Conservation (phyloP, 768 basidiomycete species). For the Mrakia frigida region DNA sequence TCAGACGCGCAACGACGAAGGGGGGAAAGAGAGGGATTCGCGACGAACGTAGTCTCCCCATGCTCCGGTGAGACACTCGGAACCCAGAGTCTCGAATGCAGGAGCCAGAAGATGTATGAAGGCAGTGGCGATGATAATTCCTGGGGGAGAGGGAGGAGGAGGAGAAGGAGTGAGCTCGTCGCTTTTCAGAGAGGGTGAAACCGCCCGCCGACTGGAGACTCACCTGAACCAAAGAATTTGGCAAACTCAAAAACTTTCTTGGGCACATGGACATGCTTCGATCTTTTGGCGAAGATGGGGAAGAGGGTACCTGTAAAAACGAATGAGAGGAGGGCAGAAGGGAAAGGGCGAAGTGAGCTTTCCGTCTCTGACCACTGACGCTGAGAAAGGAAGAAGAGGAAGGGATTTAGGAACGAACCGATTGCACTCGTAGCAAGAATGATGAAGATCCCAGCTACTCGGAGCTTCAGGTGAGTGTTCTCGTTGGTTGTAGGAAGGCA, state of each 20-base stretch:
- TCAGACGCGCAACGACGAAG: conserved; percentile 19
- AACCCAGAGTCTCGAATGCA: conserved; percentile 64
- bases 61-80: conserved; percentile 60
- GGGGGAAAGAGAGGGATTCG: not conserved
- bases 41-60: conserved; percentile 68
- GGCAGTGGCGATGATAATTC: conserved; percentile 23
- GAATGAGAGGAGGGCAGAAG: not conserved
- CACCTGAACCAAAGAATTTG: conserved; percentile 11
- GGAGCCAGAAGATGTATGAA: conserved; percentile 74
- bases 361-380: not conserved
- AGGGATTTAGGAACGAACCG: not conserved
- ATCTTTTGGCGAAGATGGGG: conserved; percentile 24
- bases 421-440: not conserved
- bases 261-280: not conserved
- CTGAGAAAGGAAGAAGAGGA: not conserved
- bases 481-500: not conserved
- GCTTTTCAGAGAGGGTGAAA: not conserved
- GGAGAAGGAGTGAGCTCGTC: not conserved
- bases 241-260: conserved; percentile 25
- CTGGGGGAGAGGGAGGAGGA: not conserved
- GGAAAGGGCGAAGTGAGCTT: not conserved
- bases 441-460: conserved; percentile 29
- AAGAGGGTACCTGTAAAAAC: conserved; percentile 6
- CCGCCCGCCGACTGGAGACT: not conserved
- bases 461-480: conserved; percentile 16